Evolutionary conservation across 2,329 filamentous ascomycete species (phyloP).

Genomic region (Alternaria novae-zelandiae): DNA sequence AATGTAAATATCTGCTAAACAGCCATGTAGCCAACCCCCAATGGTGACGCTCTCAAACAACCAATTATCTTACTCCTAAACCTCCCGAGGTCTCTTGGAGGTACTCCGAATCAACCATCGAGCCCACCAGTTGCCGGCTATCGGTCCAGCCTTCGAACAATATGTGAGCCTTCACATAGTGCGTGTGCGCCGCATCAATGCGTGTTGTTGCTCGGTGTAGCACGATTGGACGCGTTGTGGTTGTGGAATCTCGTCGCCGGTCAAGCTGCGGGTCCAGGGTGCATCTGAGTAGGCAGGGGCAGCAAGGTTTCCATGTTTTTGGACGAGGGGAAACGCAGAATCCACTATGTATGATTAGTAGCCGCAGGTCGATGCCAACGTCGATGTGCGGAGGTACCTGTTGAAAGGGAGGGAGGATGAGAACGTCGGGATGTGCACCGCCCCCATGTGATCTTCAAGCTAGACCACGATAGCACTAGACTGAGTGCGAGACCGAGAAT

Average conservation of each 20-base stretch:
- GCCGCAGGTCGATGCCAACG: neutral
- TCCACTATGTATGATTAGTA: neutral
- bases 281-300: fast-evolving
- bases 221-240: neutral
- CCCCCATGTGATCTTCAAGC: neutral
- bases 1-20: no score
- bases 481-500: neutral
- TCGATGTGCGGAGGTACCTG: neutral
- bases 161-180: neutral
- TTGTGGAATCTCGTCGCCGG: neutral
- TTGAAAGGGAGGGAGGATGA: no score
- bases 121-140: neutral
- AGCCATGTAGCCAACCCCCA: no score
- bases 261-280: neutral
- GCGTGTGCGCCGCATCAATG: neutral
- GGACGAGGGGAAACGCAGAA: neutral
- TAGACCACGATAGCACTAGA: neutral
- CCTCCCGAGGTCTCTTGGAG: neutral
- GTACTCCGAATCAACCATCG: neutral
- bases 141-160: neutral
- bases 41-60: no score
- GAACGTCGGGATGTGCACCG: neutral
- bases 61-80: no score
- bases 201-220: neutral
- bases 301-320: fast-evolving